Evolutionary conservation across 345 rosid genomes (phyloP), one percentile per base, ranked within the genome.

Genomic region (Barbarea vulgaris): DNA sequence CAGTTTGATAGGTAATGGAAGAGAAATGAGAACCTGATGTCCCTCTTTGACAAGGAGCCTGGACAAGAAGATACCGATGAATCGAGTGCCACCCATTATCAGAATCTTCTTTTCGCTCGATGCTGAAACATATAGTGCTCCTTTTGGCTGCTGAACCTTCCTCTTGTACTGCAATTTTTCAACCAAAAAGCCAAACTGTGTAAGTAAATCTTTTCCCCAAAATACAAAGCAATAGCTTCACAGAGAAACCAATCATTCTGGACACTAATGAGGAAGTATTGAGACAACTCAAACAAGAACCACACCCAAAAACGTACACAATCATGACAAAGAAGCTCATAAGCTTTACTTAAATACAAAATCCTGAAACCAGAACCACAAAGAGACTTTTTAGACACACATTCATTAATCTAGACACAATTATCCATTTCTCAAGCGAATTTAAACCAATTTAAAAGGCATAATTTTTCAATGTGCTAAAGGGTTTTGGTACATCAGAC

Each of bases 1-100:
- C 6, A 19, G 12, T 69, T 61, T 41, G 56, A 9, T 68, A 2
- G 37, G 64, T 37, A 4, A n/a, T 22, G 22, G 69, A 63, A 64
- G 59, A 63, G 46, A 70, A 54, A 70, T 34, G 41, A 58, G 47
- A 75, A 92, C 97, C 94, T 89, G 91, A 77, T 95, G 96, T 44
- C 99, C 97, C 56, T 92, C 97, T 82, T 92, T 85, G 77, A 92
- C 89, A 56, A 92, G 98, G 53, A 90, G 93, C 77, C 97, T 89
- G 5, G 97, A 92, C 84, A 92, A 78, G 81, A 95, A 90, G 39
- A 94, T 18, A 78, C 97, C 97, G 48, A 92, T 92, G 70, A 92
- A 95, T 53, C 99, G 79, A 66, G 97, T 95, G 22, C 97, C 99
- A 31, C 99, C 99, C 97, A 92, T 92, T 67, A 95, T 85, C 63